Base-by-base conservation (phyloP, 164 flowering plant genomes). In the Piper betle region DNA sequence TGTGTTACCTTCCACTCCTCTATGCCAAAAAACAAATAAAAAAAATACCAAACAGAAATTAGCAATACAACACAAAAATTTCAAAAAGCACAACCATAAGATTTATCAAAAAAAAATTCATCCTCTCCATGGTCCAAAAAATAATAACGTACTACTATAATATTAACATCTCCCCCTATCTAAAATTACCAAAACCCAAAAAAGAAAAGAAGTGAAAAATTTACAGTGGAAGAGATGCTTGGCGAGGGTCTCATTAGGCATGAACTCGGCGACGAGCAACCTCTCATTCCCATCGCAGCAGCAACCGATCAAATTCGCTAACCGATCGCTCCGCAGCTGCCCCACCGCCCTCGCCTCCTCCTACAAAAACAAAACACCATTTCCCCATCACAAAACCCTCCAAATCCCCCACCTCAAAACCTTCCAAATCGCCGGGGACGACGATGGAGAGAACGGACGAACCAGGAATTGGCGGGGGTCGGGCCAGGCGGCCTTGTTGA, bases 391-490 rank as follows among this genome's bases (percentile, higher is more conserved):
- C 19, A 60, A 25, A 25, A 25, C 33, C 33, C 11, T 17, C 40
- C 6, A 58, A 38, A 18, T 6, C 33, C 33, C 33, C 33, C 33
- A 25, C 33, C 33, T 25, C 33, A 1, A 25, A 25, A 25, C 33
- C 33, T 25, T 13, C 10, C 13, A 4, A 56, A 56, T 5, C 20
- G 15, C 39, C 4, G 39, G 9, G 17, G 59, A 56, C 2, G 3
- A 4, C 15, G 9, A 16, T 1, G 16, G 0, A 53, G 11, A 5
- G 50, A 46, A 62, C 25, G 41, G 41, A 80, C 82, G 59, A 41
- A 89, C 97, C 55, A 88, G 62, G 72, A 92, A 92, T 70, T 89
- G 96, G 58, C 88, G 83, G 58, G 93, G 57, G 75, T 89, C 98
- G 11, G 96, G 98, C 98, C 98, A 92, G 4, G 96, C 91, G 7